phyloP scores from a whole-genome alignment of 2,329 filamentous ascomycete genomes.

The Apiospora rasikravindrae region DNA sequence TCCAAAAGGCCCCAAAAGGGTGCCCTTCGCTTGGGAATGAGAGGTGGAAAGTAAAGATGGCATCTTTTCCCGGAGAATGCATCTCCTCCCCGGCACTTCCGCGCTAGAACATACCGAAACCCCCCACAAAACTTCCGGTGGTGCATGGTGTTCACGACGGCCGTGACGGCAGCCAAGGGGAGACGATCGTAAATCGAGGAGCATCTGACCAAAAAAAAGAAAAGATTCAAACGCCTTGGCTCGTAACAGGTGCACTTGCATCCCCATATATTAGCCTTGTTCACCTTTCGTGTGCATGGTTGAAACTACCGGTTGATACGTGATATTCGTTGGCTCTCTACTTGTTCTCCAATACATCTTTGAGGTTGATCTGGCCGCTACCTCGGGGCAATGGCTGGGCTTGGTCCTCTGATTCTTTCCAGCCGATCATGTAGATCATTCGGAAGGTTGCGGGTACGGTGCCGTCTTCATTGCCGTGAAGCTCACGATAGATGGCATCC shows the following conservation, averaged over 20 bases:
- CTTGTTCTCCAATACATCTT: slow-evolving; percentile 65
- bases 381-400: slow-evolving; percentile 81
- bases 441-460: slow-evolving; percentile 89
- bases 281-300: background rate
- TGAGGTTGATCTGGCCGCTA: slow-evolving; percentile 85
- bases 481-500: slow-evolving; percentile 84
- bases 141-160: background rate
- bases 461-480: slow-evolving; percentile 83
- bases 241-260: background rate
- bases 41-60: background rate
- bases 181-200: background rate
- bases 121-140: background rate
- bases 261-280: background rate
- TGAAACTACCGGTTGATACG: background rate
- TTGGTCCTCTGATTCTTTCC: slow-evolving; percentile 85
- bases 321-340: background rate
- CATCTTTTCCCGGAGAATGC: background rate
- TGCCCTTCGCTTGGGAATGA: background rate
- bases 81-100: background rate
- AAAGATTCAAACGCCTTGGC: background rate
- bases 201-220: background rate
- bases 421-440: slow-evolving; percentile 98
- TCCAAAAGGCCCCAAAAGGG: background rate
- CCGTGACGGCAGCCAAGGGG: background rate
- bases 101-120: background rate